phyloP scores from a whole-genome alignment of 495 filamentous ascomycete species.

The Trichocladium uniseriatum region DNA sequence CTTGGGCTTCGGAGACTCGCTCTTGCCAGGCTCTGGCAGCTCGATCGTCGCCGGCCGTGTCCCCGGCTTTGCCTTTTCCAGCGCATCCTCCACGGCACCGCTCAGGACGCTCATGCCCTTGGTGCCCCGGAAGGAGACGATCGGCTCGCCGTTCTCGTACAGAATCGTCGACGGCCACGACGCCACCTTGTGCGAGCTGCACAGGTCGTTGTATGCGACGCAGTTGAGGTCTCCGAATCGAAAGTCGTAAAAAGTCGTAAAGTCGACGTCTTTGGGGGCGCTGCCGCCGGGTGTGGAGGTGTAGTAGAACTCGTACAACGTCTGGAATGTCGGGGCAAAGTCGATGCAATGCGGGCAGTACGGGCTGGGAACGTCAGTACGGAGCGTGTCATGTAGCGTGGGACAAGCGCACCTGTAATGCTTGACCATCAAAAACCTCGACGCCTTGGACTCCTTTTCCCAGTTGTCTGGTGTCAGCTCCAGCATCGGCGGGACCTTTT shows the following conservation, averaged over 20 bases:
- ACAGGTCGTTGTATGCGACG: conserved; percentile 65
- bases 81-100: conserved; percentile 60
- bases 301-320: conserved; percentile 92
- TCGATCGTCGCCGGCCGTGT: conserved; percentile 51
- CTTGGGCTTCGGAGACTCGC: conserved; percentile 7
- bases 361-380: conserved; percentile 32
- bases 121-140: conserved; percentile 50
- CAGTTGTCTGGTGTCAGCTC: conserved; percentile 40
- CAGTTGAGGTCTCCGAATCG: conserved; percentile 83
- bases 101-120: conserved; percentile 54
- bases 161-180: conserved; percentile 69
- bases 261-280: conserved; percentile 29
- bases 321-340: conserved; percentile 81
- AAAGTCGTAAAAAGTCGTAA: conserved; percentile 76
- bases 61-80: conserved; percentile 72
- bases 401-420: conserved; percentile 36
- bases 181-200: conserved; percentile 51
- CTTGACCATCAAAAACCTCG: conserved; percentile 41
- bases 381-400: background rate
- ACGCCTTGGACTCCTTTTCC: conserved; percentile 29
- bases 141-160: conserved; percentile 68
- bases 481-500: conserved; percentile 64
- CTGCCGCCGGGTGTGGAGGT: conserved; percentile 60
- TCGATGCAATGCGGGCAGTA: conserved; percentile 70
- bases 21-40: conserved; percentile 34